A percentile compares a stretch with the other conserved stretches of the same genome.
Conservation (phyloP, 192 early-diverging fungal species). For the Funneliformis mosseae region DNA sequence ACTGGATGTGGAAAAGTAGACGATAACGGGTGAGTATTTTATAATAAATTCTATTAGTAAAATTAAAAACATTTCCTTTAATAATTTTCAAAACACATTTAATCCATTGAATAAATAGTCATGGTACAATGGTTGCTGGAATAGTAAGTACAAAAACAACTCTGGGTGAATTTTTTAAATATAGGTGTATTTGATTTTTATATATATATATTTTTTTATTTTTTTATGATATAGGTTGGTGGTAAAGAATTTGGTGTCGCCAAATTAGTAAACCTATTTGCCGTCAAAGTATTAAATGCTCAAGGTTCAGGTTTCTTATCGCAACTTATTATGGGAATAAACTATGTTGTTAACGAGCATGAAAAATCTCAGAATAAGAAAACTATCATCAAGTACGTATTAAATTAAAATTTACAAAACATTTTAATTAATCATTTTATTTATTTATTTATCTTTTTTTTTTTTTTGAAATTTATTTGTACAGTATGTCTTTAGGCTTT, state of each 20-base stretch:
- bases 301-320: slow-evolving; percentile 59
- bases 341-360: slow-evolving; percentile 40
- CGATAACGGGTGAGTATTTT: slow-evolving; percentile 42
- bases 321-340: slow-evolving; percentile 49
- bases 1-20: slow-evolving; percentile 43
- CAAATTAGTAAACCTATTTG: slow-evolving; percentile 66
- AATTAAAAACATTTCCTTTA: no score
- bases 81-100: neutral
- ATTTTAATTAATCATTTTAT: neutral
- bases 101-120: slow-evolving; percentile 30
- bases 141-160: slow-evolving; percentile 44
- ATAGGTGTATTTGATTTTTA: neutral
- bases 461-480: slow-evolving; percentile 50
- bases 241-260: slow-evolving; percentile 69
- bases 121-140: slow-evolving; percentile 74
- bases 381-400: neutral
- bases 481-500: slow-evolving; percentile 93
- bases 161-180: no score
- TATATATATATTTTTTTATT: neutral
- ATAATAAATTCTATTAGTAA: neutral
- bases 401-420: no score
- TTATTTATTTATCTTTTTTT: neutral
- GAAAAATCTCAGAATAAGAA: neutral
- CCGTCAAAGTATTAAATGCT: slow-evolving; percentile 69
- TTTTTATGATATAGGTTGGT: slow-evolving; percentile 43